Percentiles rank a stretch among this genome's conserved stretches.
phyloP scores from a whole-genome alignment of 495 filamentous ascomycete genomes.

The Aspergillus steynii region DNA sequence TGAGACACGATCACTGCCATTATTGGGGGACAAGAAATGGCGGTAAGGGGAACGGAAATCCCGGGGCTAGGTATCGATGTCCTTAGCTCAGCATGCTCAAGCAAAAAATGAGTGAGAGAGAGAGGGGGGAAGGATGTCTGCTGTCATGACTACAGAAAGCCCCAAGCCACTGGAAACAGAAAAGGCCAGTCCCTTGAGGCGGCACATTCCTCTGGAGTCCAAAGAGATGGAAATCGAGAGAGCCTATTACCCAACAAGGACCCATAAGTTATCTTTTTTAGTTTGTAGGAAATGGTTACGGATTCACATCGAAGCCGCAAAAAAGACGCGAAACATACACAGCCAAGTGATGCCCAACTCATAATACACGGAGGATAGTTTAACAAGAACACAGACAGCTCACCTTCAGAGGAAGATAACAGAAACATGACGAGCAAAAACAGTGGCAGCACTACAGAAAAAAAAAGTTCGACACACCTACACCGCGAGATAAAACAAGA shows the following conservation, averaged over 20 bases:
- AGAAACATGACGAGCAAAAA: neutral
- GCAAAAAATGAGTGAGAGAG: constrained; percentile 5
- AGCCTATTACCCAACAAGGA: neutral
- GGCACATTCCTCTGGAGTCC: no score
- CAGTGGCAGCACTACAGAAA: neutral
- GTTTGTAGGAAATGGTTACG: neutral
- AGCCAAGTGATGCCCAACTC: constrained; percentile 1
- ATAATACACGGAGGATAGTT: neutral
- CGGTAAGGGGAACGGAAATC: constrained; percentile 20
- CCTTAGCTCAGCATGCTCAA: constrained; percentile 17
- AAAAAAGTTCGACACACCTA: constrained; percentile 11
- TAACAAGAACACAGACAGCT: neutral
- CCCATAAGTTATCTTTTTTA: neutral
- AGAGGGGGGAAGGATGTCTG: constrained; percentile 6
- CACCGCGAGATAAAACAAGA: neutral
- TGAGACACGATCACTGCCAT: constrained; percentile 19
- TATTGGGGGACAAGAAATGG: constrained; percentile 24
- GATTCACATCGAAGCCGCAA: neutral
- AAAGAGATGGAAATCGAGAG: neutral
- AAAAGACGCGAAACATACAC: neutral
- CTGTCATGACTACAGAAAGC: neutral
- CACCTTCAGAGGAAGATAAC: neutral
- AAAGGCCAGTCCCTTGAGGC: neutral
- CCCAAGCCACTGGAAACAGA: neutral
- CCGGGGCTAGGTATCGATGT: constrained; percentile 16